phyloP scores from a whole-genome alignment of 305 asterid species.

The Fraxinus sp. region DNA sequence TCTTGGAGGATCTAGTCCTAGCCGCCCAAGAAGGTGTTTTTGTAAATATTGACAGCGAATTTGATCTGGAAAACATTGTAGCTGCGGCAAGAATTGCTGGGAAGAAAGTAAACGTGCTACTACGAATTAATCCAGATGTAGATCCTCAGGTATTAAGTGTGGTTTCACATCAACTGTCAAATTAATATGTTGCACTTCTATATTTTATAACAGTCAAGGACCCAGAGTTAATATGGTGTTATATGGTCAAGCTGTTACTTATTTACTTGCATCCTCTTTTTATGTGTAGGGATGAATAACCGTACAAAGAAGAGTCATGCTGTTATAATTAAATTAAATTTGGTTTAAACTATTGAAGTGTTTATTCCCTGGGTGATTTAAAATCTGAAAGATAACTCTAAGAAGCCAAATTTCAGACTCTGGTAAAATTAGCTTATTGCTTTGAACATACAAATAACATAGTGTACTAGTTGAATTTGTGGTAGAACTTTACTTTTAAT shows the following conservation, averaged over 20 bases:
- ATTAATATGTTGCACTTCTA: background rate
- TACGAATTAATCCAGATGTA: constrained; percentile 95
- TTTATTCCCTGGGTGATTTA: background rate
- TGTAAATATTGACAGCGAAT: constrained; percentile 86
- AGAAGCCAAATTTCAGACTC: background rate
- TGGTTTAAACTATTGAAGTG: background rate
- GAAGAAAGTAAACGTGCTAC: constrained; percentile 73
- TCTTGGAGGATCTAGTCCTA: constrained; percentile 75
- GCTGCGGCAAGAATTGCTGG: constrained; percentile 77
- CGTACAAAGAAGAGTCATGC: background rate
- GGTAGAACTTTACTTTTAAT: background rate
- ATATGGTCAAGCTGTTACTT: background rate
- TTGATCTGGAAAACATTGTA: constrained; percentile 86
- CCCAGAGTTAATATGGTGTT: background rate
- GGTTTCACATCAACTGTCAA: background rate
- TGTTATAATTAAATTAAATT: background rate
- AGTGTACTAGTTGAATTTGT: background rate
- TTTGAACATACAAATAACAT: background rate
- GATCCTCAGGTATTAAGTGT: constrained; percentile 81
- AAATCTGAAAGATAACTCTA: background rate
- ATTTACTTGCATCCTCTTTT: background rate
- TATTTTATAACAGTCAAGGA: background rate
- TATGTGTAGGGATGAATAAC: background rate
- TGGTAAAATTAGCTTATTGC: background rate
- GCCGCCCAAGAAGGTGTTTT: constrained; percentile 90